Conservation (phyloP, 805 yeast genomes). For the Ogataea trehalophila region DNA sequence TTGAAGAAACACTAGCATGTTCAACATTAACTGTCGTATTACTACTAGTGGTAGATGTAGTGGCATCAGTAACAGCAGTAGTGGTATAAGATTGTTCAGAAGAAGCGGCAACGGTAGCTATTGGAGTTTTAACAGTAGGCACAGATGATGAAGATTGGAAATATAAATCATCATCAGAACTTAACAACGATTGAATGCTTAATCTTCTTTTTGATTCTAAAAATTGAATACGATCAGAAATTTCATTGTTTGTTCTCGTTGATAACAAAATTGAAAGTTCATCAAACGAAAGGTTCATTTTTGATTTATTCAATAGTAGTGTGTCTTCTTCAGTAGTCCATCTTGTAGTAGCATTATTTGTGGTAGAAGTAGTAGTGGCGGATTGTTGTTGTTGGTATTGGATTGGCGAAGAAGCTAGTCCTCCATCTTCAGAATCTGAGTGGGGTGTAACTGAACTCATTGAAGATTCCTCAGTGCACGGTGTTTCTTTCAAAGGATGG, state of each 20-base stretch:
- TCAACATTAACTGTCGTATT: neutral
- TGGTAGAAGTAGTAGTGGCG: neutral
- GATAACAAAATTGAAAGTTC: slow-evolving; percentile 74
- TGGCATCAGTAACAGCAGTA: no score
- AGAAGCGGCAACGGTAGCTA: no score
- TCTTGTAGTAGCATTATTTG: slow-evolving; percentile 17
- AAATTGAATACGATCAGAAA: slow-evolving; percentile 53
- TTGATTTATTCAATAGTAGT: slow-evolving; percentile 46
- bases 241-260: slow-evolving; percentile 68
- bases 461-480: neutral
- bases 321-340: slow-evolving; percentile 73
- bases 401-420: neutral
- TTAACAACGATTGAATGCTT: slow-evolving; percentile 9
- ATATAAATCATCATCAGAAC: slow-evolving; percentile 1
- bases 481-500: neutral
- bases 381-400: neutral
- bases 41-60: neutral
- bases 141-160: neutral
- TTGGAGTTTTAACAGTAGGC: neutral
- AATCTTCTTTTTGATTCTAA: slow-evolving; percentile 27
- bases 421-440: neutral
- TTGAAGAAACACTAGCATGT: no score
- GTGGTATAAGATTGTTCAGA: no score
- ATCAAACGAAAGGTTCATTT: slow-evolving; percentile 58
- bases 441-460: neutral